Base-by-base conservation (phyloP, 352 stramenopile genomes). In the Pythium graminicola region DNA sequence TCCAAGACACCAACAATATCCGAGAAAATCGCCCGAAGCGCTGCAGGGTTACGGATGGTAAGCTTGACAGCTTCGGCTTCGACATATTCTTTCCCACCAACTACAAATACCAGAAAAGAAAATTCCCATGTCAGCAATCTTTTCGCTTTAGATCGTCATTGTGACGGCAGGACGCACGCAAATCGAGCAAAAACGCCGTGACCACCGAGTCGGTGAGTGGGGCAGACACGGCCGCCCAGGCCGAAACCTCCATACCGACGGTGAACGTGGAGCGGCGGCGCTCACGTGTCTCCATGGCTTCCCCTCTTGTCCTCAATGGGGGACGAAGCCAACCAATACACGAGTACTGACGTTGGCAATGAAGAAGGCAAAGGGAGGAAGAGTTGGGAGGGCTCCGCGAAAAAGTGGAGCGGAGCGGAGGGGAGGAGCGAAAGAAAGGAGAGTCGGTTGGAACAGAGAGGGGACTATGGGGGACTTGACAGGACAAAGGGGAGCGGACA, bases 41-140 rank as follows among this genome's bases (percentile, higher is more conserved):
- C 62, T 33, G 65, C 67, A 10, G 78, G 78, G n/a, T 82, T 74
- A 11, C 71, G 69, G 60, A 89, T 89, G 57, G 75, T 67, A 40
- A 86, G 59, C 24, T 80, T 75, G 24, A 69, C 70, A 20, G 77
- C 77, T 27, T 86, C 77, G 9, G 51, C 45, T 16, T 85, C 70
- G n/a, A 47, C 64, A 56, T 85, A 89, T 35, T 89, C 73, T 44
- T 73, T 79, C 0, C 75, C 77, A 17, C 77, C 74, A 50, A 85
- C 77, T 88, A 40, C 36, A 28, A 11, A 50, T 3, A 44, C 1
- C 4, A 7, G 4, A 42, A 19, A 38, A 7, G 5, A 7, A 17
- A n/a, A n/a, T n/a, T n/a, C n/a, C n/a, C n/a, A n/a, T n/a, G n/a
- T n/a, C n/a, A n/a, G n/a, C n/a, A n/a, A n/a, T n/a, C n/a, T n/a